Percentiles rank a stretch among this genome's conserved stretches.
Evolutionary conservation across 306 rosid species (phyloP).

Genomic region (Cucurbita argyrosperma): DNA sequence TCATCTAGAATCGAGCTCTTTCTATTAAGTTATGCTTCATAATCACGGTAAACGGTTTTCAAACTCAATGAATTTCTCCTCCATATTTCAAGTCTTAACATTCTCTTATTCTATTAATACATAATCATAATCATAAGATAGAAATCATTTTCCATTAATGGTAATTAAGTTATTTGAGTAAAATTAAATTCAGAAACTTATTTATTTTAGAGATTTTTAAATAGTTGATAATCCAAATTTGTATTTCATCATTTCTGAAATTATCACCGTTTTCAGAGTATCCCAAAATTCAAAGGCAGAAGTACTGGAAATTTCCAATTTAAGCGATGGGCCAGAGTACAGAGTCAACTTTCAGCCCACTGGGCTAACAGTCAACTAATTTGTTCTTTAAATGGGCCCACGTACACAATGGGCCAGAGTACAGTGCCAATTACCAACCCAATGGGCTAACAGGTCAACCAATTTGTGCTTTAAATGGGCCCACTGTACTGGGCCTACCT

Average conservation of each 20-base stretch:
- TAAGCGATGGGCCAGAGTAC: too few relatives aligned
- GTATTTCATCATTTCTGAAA: background rate
- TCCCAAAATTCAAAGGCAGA: background rate
- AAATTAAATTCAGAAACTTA: too few relatives aligned
- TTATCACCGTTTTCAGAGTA: background rate
- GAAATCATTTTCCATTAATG: too few relatives aligned
- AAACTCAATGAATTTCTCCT: too few relatives aligned
- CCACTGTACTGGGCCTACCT: too few relatives aligned
- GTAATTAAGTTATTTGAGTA: too few relatives aligned
- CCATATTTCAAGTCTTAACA: too few relatives aligned
- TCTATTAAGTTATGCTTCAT: background rate
- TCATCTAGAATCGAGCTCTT: conserved; percentile 39
- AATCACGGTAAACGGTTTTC: background rate
- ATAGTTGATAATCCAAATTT: background rate
- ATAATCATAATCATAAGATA: too few relatives aligned
- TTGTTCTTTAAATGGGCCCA: background rate
- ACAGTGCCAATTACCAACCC: background rate
- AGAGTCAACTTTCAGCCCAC: background rate
- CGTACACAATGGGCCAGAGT: too few relatives aligned
- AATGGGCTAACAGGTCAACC: background rate
- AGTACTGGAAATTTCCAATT: background rate
- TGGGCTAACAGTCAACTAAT: background rate
- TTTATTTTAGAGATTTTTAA: background rate
- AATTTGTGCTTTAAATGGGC: background rate
- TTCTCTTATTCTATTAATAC: too few relatives aligned